phyloP scores from a whole-genome alignment of 176 grass and related monocot species.

The Bonia amplexicaulis region DNA sequence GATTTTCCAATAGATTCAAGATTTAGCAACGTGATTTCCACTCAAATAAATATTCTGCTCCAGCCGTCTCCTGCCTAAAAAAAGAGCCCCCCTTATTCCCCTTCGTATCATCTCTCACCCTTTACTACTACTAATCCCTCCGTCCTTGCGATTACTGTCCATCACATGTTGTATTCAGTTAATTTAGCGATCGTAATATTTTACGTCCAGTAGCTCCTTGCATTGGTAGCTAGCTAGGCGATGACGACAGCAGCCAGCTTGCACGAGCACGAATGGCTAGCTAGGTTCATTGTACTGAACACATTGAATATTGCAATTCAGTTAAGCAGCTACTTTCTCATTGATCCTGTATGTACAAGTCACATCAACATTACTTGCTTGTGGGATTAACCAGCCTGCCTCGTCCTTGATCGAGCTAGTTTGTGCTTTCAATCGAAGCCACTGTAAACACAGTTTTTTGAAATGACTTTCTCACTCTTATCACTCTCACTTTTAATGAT shows the following conservation, averaged over 20 bases:
- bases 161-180: neutral
- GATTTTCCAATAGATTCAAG: neutral
- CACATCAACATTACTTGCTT: neutral
- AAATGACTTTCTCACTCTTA: too few species aligned
- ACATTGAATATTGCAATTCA: conserved; percentile 1
- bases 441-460: too few species aligned
- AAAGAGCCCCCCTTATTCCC: too few species aligned
- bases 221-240: neutral
- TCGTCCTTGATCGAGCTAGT: neutral
- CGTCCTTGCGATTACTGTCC: neutral
- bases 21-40: neutral
- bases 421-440: too few species aligned
- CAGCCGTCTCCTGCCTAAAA: too few species aligned
- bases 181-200: neutral
- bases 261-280: neutral
- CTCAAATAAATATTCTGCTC: neutral
- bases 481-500: too few species aligned
- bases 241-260: conserved; percentile 15
- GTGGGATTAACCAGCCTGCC: neutral
- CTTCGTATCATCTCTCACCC: too few species aligned
- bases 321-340: neutral
- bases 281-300: conserved; percentile 34
- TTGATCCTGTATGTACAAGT: neutral
- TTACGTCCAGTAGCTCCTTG: neutral
- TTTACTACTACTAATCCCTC: too few species aligned